Evolutionary conservation across 148 eudicot species (phyloP).

Genomic region (Suaeda aralocaspica): DNA sequence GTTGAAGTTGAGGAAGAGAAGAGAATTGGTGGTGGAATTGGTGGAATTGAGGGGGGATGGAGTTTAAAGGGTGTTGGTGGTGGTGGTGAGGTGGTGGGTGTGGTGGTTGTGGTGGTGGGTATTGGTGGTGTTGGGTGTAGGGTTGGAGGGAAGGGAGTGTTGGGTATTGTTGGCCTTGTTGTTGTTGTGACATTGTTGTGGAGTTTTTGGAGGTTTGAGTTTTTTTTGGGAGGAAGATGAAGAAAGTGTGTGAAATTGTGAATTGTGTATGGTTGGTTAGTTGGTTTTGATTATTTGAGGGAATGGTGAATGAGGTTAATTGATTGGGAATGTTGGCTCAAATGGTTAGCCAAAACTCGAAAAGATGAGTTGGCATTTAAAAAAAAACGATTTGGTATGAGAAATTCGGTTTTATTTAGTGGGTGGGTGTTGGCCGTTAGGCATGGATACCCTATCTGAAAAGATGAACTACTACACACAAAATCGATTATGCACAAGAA

Average conservation of each 20-base stretch:
- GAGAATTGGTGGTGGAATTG: constrained; percentile 17
- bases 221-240: not conserved
- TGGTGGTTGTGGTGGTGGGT: constrained; percentile 16
- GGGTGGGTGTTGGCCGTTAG: too few relatives aligned
- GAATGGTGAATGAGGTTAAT: too few relatives aligned
- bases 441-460: too few relatives aligned
- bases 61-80: constrained; percentile 17
- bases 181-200: constrained; percentile 33
- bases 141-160: constrained; percentile 17
- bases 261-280: too few relatives aligned
- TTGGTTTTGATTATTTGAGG: too few relatives aligned
- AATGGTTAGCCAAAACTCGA: too few relatives aligned
- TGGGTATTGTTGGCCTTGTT: constrained; percentile 30
- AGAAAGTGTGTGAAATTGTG: not conserved
- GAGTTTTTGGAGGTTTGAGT: not conserved
- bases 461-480: too few relatives aligned
- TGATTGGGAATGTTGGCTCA: too few relatives aligned
- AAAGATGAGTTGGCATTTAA: too few relatives aligned
- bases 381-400: too few relatives aligned
- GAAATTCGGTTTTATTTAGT: too few relatives aligned
- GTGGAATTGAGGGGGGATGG: constrained; percentile 12
- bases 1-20: constrained; percentile 13
- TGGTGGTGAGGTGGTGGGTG: constrained; percentile 17
- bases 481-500: too few relatives aligned
- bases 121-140: constrained; percentile 11